Evolutionary conservation across 2,329 filamentous ascomycete species (phyloP).

Genomic region (Lecanosticta acicola): DNA sequence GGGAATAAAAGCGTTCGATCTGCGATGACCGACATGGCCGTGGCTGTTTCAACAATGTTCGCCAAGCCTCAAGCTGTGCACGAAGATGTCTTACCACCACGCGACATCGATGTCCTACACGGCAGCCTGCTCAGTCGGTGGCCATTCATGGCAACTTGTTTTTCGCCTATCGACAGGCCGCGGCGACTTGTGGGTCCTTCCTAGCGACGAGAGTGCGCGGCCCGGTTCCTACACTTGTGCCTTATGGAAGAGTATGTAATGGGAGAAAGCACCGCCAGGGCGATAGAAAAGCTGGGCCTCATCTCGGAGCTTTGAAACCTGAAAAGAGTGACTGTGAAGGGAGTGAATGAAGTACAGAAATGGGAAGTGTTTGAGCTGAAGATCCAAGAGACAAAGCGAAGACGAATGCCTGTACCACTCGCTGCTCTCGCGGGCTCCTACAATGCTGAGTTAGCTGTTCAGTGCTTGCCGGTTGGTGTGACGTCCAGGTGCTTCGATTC

Average conservation of each 20-base stretch:
- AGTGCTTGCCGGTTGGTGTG: neutral
- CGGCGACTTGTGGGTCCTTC: neutral
- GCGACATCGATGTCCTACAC: neutral
- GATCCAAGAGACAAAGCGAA: neutral
- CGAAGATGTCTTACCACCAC: neutral
- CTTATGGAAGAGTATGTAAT: constrained; percentile 8
- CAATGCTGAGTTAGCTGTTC: neutral
- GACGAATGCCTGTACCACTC: neutral
- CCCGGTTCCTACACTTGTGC: neutral
- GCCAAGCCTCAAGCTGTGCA: neutral
- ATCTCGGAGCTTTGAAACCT: constrained; percentile 1
- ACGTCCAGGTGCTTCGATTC: neutral
- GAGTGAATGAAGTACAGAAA: neutral
- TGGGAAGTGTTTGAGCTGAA: neutral
- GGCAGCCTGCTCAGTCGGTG: neutral
- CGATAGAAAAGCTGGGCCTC: constrained; percentile 15
- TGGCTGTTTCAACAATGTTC: neutral
- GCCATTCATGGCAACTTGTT: neutral
- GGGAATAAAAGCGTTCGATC: constrained; percentile 10
- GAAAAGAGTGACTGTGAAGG: neutral
- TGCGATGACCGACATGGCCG: neutral
- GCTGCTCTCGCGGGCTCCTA: neutral
- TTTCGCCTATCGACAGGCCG: neutral
- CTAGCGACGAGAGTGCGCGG: neutral
- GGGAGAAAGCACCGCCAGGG: constrained; percentile 25